Conservation (phyloP, 768 basidiomycete species). For the Russula vinacea region DNA sequence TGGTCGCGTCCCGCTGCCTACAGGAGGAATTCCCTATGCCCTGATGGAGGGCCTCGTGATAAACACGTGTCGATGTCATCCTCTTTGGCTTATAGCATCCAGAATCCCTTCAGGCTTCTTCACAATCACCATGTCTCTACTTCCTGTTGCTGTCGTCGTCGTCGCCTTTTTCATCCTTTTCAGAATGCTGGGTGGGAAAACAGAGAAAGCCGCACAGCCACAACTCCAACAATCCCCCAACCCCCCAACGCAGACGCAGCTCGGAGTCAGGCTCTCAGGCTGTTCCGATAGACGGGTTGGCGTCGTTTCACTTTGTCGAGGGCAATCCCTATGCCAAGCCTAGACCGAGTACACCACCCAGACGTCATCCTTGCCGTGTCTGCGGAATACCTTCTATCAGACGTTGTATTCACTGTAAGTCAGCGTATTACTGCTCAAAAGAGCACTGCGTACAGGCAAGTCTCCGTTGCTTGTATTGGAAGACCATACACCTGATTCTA, state of each 20-base stretch:
- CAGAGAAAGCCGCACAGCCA: constrained; percentile 5
- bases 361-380: constrained; percentile 23
- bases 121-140: constrained; percentile 23
- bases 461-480: not conserved
- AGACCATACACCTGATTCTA: not conserved
- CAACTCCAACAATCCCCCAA: not conserved
- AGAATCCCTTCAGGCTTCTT: not conserved
- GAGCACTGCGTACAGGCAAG: constrained; percentile 20
- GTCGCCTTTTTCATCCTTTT: constrained; percentile 20
- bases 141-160: constrained; percentile 23
- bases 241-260: not conserved
- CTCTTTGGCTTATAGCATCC: constrained; percentile 17
- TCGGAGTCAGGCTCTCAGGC: not conserved
- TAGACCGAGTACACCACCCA: constrained; percentile 7
- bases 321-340: constrained; percentile 13
- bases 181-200: constrained; percentile 15
- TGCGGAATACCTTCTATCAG: constrained; percentile 22
- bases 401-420: constrained; percentile 24
- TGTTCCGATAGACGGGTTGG: constrained; percentile 1
- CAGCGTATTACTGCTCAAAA: constrained; percentile 24
- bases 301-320: constrained; percentile 11
- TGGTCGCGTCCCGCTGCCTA: not conserved
- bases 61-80: constrained; percentile 7
- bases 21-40: constrained; percentile 10
- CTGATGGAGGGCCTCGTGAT: constrained; percentile 26